Percentiles rank a stretch among this genome's conserved stretches.
These are phyloP conservation scores for Senna siamea DNA, from an alignment of 306 rosid species.

Conservation along the genomic window DNA sequence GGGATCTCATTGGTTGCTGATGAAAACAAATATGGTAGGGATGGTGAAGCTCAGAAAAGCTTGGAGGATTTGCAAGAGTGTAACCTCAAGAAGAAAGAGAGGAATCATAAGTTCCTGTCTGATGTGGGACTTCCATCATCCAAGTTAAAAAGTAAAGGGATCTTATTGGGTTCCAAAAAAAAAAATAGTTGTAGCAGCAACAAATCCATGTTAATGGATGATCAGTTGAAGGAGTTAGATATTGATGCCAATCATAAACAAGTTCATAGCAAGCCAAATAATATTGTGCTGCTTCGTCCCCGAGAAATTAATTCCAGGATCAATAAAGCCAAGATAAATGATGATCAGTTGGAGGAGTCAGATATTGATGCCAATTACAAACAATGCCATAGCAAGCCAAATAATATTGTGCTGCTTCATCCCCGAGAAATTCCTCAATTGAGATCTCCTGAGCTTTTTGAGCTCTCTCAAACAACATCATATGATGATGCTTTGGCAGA, in stretches of 20 bases:
- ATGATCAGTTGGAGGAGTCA: conserved; percentile 37
- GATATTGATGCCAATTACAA: conserved; percentile 44
- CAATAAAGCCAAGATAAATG: conserved; percentile 46
- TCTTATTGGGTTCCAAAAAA: conserved; percentile 44
- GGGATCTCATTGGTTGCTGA: conserved; percentile 41
- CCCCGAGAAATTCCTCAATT: conserved; percentile 50
- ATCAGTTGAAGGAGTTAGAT: conserved; percentile 37
- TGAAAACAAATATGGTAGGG: conserved; percentile 37
- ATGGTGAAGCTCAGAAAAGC: conserved; percentile 46
- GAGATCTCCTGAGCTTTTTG: conserved; percentile 42
- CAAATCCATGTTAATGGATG: conserved; percentile 47
- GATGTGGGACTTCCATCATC: conserved; percentile 45
- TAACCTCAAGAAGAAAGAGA: conserved; percentile 51
- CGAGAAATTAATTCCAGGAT: conserved; percentile 40
- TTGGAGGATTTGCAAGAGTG: conserved; percentile 43
- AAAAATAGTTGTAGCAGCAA: conserved; percentile 33
- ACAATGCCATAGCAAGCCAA: conserved; percentile 39
- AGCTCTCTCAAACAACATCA: conserved; percentile 42
- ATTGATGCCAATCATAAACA: conserved; percentile 41
- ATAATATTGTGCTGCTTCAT: conserved; percentile 54
- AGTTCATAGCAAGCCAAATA: conserved; percentile 37
- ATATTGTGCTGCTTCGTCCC: conserved; percentile 57
- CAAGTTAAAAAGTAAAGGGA: conserved; percentile 39
- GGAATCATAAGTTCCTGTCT: conserved; percentile 37
- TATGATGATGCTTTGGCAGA: conserved; percentile 47